phyloP scores from a whole-genome alignment of 306 rosid genomes.

The Lithocarpus polystachyus region DNA sequence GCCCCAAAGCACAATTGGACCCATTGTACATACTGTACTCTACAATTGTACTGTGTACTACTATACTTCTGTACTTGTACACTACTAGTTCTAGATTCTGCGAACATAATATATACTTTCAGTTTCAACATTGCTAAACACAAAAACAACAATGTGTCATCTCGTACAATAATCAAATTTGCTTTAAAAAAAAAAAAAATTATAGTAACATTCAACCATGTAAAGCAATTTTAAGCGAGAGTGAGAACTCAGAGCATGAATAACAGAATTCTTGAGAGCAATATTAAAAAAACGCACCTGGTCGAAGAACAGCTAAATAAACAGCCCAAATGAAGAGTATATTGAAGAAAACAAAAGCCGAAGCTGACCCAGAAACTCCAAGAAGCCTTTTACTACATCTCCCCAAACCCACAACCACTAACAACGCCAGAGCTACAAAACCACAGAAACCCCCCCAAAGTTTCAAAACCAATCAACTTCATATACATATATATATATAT shows the following conservation, averaged over 20 bases:
- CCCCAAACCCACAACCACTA: constrained; percentile 28
- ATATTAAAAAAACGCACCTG: constrained; percentile 10
- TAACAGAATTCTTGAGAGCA: too few species aligned
- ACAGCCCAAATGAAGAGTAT: constrained; percentile 41
- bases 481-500: not conserved
- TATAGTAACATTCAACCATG: too few species aligned
- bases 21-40: too few species aligned
- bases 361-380: constrained; percentile 32
- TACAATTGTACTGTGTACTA: too few species aligned
- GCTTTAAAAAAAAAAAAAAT: not conserved
- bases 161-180: not conserved
- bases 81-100: too few species aligned
- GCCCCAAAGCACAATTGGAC: too few species aligned
- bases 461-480: not conserved
- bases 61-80: too few species aligned
- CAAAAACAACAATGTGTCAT: not conserved
- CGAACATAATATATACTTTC: too few species aligned
- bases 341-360: constrained; percentile 45
- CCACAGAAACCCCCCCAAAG: not conserved
- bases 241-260: too few species aligned
- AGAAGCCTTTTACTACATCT: constrained; percentile 37
- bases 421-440: constrained; percentile 25
- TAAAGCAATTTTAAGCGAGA: too few species aligned
- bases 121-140: too few species aligned
- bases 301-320: constrained; percentile 33